phyloP scores from a whole-genome alignment of 1,284 basidiomycete genomes.

The Boletus semigastroideus region DNA sequence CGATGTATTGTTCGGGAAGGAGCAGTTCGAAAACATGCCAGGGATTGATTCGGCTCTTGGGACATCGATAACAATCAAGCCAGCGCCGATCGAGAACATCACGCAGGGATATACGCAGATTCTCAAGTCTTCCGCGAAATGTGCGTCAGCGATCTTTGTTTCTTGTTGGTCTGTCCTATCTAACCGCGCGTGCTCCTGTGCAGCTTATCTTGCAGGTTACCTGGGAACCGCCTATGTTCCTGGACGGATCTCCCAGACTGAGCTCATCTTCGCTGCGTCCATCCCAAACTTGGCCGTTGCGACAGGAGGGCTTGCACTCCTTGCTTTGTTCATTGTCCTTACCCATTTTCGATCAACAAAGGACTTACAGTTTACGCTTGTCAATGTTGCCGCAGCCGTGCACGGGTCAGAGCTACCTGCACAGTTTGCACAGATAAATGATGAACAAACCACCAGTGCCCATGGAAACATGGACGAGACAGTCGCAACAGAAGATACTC shows the following conservation, averaged over 20 bases:
- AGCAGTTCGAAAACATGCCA: conserved; percentile 9
- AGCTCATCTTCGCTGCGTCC: conserved; percentile 27
- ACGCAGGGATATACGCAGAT: conserved; percentile 23
- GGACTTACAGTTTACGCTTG: conserved; percentile 25
- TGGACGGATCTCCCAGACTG: conserved; percentile 23
- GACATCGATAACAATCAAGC: background rate
- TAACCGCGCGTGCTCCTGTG: background rate
- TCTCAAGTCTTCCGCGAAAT: conserved; percentile 22
- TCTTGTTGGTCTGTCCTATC: background rate
- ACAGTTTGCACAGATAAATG: conserved; percentile 14
- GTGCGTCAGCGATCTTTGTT: conserved; percentile 7
- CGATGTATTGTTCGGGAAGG: conserved; percentile 22
- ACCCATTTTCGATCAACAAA: conserved; percentile 24
- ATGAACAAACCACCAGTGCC: background rate
- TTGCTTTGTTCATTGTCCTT: conserved; percentile 17
- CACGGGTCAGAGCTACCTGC: conserved; percentile 29
- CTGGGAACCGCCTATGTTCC: conserved; percentile 28
- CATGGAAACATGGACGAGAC: background rate
- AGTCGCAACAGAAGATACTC: background rate
- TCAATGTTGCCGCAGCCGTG: conserved; percentile 25
- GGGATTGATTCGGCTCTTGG: too few relatives aligned
- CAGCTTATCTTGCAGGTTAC: conserved; percentile 22
- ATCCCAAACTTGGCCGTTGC: conserved; percentile 26
- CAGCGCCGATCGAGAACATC: conserved; percentile 10
- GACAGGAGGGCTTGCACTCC: conserved; percentile 21